These are phyloP conservation scores for Meripilus lineatus DNA, from an alignment of 1,284 basidiomycete species.

Conservation along the genomic window DNA sequence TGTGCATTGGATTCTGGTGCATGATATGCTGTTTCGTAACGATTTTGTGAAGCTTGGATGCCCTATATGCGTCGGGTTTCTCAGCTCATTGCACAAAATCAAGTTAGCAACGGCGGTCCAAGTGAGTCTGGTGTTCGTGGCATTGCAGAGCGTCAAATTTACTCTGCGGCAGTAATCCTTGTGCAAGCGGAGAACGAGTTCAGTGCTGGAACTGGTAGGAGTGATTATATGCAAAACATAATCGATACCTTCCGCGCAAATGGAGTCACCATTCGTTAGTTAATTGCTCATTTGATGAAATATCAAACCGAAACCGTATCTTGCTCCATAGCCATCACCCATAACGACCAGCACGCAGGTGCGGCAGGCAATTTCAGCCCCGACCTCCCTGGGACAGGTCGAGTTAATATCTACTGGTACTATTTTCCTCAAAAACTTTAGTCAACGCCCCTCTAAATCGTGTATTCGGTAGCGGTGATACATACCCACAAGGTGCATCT, in stretches of 20 bases:
- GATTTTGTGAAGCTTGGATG: constrained; percentile 37
- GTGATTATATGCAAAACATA: constrained; percentile 46
- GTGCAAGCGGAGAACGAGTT: constrained; percentile 60
- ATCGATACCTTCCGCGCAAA: constrained; percentile 41
- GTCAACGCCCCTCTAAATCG: not conserved
- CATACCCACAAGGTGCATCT: constrained; percentile 42
- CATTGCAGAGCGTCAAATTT: not conserved
- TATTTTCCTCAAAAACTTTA: not conserved
- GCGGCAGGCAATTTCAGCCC: constrained; percentile 39
- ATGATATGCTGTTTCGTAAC: not conserved
- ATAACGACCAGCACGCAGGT: constrained; percentile 45
- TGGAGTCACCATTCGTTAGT: constrained; percentile 44
- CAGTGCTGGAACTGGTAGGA: constrained; percentile 34
- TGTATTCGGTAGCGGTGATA: constrained; percentile 35
- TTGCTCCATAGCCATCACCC: constrained; percentile 34
- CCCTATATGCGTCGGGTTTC: constrained; percentile 49
- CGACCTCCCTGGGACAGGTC: constrained; percentile 35
- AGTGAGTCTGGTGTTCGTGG: constrained; percentile 24
- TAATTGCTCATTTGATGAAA: not conserved
- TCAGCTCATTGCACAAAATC: constrained; percentile 44
- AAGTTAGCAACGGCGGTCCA: constrained; percentile 48
- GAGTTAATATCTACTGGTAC: constrained; percentile 46
- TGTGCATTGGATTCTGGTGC: constrained; percentile 11
- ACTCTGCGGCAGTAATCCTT: constrained; percentile 37
- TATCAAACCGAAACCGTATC: not conserved